Conservation (phyloP, 1,284 basidiomycete species). For the Papiliotrema terrestris region DNA sequence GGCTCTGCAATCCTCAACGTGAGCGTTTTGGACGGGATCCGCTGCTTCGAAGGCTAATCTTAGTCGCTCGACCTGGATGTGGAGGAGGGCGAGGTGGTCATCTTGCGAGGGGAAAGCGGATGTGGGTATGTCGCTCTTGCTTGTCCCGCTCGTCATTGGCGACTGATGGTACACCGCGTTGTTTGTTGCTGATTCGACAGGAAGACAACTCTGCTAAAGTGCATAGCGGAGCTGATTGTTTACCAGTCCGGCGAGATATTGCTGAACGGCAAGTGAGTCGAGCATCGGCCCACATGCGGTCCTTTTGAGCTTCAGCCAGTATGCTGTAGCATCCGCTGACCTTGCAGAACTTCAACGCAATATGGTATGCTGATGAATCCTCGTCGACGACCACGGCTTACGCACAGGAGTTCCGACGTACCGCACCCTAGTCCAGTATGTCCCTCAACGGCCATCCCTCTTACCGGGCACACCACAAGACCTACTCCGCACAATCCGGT, state of each 20-base stretch:
- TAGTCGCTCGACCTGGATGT: slow-evolving; percentile 59
- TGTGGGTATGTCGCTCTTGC: slow-evolving; percentile 53
- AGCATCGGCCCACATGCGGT: slow-evolving; percentile 1
- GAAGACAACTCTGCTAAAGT: slow-evolving; percentile 77
- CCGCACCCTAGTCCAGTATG: slow-evolving; percentile 72
- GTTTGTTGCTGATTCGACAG: slow-evolving; percentile 46
- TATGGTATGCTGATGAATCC: not conserved
- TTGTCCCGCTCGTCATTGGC: no score
- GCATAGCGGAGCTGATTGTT: slow-evolving; percentile 70
- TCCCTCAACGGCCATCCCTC: slow-evolving; percentile 77
- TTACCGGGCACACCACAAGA: slow-evolving; percentile 74
- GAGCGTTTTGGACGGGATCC: not conserved
- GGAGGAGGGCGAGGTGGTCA: slow-evolving; percentile 65
- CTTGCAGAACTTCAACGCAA: not conserved
- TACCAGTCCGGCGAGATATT: slow-evolving; percentile 62
- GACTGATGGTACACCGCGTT: no score
- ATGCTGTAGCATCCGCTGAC: not conserved
- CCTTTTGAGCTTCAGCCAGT: not conserved
- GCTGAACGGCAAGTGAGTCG: slow-evolving; percentile 62
- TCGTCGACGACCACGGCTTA: not conserved
- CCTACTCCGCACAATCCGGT: slow-evolving; percentile 60
- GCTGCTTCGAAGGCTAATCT: slow-evolving; percentile 43
- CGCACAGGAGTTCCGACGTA: slow-evolving; percentile 65
- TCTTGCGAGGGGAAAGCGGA: slow-evolving; percentile 71
- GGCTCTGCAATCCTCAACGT: slow-evolving; percentile 40